Evolutionary conservation across 148 eudicot genomes (phyloP).

Genomic region (Arbutus unedo): DNA sequence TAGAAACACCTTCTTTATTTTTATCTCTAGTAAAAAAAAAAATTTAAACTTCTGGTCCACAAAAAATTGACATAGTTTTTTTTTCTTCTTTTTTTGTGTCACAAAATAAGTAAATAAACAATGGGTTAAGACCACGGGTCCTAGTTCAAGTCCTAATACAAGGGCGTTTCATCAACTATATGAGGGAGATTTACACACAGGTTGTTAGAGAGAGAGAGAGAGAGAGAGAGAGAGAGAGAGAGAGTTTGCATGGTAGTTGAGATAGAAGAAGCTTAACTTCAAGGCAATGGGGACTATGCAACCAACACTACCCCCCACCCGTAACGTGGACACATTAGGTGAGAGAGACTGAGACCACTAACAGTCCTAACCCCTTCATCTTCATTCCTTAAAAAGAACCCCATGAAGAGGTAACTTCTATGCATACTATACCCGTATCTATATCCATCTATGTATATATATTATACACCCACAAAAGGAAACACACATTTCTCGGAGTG

Average conservation of each 20-base stretch:
- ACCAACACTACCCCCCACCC: conserved; percentile 51
- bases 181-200: background rate
- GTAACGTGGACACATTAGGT: conserved; percentile 41
- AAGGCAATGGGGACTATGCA: conserved; percentile 92
- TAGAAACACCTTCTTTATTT: too few relatives aligned
- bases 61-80: too few relatives aligned
- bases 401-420: conserved; percentile 75
- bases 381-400: conserved; percentile 44
- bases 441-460: background rate
- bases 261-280: conserved; percentile 74
- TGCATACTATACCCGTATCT: too few relatives aligned
- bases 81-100: too few relatives aligned
- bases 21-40: too few relatives aligned
- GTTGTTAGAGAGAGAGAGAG: conserved; percentile 14
- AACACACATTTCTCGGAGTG: background rate
- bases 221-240: conserved; percentile 9
- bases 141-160: background rate
- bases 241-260: conserved; percentile 37
- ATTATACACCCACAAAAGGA: background rate
- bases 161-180: background rate
- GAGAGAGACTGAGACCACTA: conserved; percentile 7
- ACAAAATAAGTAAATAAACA: too few relatives aligned
- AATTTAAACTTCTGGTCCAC: too few relatives aligned
- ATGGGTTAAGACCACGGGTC: background rate
- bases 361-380: conserved; percentile 23